phyloP scores from a whole-genome alignment of 2,329 filamentous ascomycete genomes.

The Hirsutella thompsonii region DNA sequence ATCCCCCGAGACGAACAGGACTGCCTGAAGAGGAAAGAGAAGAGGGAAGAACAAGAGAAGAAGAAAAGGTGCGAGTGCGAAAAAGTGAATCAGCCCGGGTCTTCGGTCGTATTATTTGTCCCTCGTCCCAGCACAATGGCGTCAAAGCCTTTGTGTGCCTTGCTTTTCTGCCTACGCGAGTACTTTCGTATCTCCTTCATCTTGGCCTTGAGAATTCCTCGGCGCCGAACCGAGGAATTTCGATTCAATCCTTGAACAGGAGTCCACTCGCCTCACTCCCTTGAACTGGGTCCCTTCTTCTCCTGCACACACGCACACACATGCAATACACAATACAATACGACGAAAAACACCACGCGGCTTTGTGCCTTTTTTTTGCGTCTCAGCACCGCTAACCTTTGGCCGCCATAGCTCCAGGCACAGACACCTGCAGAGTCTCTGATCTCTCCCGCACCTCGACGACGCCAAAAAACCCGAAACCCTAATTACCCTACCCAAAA shows the following conservation, averaged over 20 bases:
- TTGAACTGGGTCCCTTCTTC: background rate
- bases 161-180: no score
- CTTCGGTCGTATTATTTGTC: conserved; percentile 28
- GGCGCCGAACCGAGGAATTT: conserved; percentile 29
- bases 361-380: background rate
- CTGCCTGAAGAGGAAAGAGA: no score
- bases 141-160: conserved; percentile 5
- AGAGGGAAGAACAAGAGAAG: no score
- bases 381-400: no score
- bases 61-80: conserved; percentile 7
- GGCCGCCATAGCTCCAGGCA: no score
- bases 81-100: conserved; percentile 21
- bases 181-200: conserved; percentile 9
- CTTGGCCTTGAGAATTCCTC: conserved; percentile 25
- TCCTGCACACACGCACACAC: background rate
- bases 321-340: no score
- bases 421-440: no score
- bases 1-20: conserved; percentile 14
- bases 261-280: conserved; percentile 16
- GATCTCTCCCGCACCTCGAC: no score
- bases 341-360: no score
- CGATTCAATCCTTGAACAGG: conserved; percentile 14
- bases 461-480: no score
- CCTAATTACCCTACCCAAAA: no score
- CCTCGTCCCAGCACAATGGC: conserved; percentile 8